Percentiles rank a stretch among this genome's conserved stretches.
Conservation (phyloP, 2,329 filamentous ascomycete genomes). For the Phaeophleospora eucalypticola region DNA sequence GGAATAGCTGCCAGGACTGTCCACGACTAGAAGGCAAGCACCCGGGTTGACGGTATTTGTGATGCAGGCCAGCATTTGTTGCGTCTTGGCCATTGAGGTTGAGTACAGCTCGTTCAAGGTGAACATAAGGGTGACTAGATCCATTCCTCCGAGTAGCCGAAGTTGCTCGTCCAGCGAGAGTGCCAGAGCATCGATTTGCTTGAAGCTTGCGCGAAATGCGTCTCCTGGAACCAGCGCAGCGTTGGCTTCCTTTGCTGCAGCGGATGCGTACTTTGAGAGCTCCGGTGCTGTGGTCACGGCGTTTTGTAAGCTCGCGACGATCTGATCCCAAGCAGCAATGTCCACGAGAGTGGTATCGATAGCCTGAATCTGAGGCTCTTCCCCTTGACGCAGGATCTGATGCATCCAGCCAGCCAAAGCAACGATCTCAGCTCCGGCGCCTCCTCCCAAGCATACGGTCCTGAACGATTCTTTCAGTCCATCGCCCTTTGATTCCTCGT, state of each 20-base stretch:
- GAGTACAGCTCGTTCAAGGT: conserved; percentile 95
- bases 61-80: conserved; percentile 67
- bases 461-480: conserved; percentile 22
- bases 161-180: no score
- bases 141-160: conserved; percentile 29
- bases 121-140: conserved; percentile 79
- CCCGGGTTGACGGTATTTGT: conserved; percentile 56
- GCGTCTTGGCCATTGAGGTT: conserved; percentile 68
- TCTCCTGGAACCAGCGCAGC: conserved; percentile 32
- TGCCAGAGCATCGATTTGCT: conserved; percentile 52
- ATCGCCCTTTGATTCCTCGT: background rate
- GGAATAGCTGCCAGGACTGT: conserved; percentile 91
- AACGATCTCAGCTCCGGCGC: conserved; percentile 63
- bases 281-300: conserved; percentile 51
- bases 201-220: conserved; percentile 40
- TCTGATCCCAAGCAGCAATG: conserved; percentile 69
- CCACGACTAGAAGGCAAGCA: conserved; percentile 75
- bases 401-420: conserved; percentile 54
- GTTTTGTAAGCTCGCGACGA: conserved; percentile 56
- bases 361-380: background rate
- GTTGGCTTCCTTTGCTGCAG: conserved; percentile 41
- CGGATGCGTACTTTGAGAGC: conserved; percentile 47
- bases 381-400: background rate
- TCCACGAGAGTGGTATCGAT: conserved; percentile 59
- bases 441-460: conserved; percentile 59